These are phyloP conservation scores for Dendrobium chrysotoxum DNA, from an alignment of 106 monocot genomes.

Conservation along the genomic window DNA sequence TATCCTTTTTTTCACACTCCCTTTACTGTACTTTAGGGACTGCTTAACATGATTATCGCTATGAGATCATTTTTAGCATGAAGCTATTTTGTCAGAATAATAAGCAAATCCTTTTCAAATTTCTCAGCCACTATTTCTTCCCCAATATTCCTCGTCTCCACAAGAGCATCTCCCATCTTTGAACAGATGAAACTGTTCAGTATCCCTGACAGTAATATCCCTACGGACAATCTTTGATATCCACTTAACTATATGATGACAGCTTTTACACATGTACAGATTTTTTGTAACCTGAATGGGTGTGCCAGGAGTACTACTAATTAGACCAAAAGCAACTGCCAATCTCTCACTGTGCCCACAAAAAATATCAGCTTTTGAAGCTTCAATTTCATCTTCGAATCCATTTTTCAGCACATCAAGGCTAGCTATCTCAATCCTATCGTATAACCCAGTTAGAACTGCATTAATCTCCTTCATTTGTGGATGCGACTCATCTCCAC, in stretches of 20 bases:
- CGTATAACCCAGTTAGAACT: constrained; percentile 47
- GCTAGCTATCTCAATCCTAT: constrained; percentile 40
- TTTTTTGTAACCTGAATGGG: constrained; percentile 89
- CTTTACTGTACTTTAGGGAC: no score
- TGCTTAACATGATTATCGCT: no score
- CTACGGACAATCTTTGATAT: constrained; percentile 75
- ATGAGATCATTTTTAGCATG: no score
- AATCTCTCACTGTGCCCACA: constrained; percentile 94
- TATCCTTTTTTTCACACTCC: no score
- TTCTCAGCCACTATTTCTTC: constrained; percentile 4
- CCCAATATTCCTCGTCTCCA: constrained; percentile 63
- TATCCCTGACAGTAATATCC: constrained; percentile 78
- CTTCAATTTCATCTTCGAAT: constrained; percentile 30
- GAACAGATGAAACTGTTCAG: constrained; percentile 80
- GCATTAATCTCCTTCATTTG: constrained; percentile 63
- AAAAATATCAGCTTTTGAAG: constrained; percentile 70
- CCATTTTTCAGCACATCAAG: constrained; percentile 22
- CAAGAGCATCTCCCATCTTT: constrained; percentile 81
- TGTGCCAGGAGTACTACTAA: constrained; percentile 63
- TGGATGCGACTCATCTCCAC: constrained; percentile 70
- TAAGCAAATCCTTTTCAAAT: no score
- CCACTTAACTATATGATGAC: constrained; percentile 55
- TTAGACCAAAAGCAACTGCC: constrained; percentile 80
- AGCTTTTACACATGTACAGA: constrained; percentile 68
- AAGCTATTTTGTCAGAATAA: no score